Evolutionary conservation across 257 asterid species (phyloP), one percentile per base, ranked within the genome.

Genomic region (Craterostigma plantagineum): DNA sequence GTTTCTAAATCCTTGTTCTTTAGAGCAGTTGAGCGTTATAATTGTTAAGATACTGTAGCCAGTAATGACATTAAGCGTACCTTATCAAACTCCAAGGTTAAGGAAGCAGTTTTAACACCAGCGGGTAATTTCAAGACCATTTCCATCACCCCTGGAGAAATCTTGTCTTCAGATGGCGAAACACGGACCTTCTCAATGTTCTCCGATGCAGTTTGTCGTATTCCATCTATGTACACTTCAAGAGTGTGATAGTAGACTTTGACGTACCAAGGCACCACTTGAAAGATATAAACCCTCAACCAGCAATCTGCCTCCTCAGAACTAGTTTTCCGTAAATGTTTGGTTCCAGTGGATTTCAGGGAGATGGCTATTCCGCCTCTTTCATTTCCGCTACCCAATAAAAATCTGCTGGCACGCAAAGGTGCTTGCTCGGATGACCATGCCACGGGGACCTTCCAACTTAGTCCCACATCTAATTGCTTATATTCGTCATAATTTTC

Each of bases 201-300:
- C 48, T 70, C 63, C 49, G 18, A 43, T 11, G 68, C 54, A 42
- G 87, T 46, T 60, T 72, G 81, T 50, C 56, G 66, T 47, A 63
- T 70, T 52, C 81, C 99, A 59, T 83, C 92, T 36, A 84, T 43
- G 54, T 60, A 77, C 48, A 90, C 54, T 64, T 59, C 61, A 57
- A 90, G 62, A 0, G 95, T 72, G 46, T 90, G 94, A 55, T 83
- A 79, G 55, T 90, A 90, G 55, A 80, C 94, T 71, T 90, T 90
- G 41, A 90, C 94, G 64, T 90, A 90, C 99, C 94, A 90, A 52
- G 96, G 99, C 48, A 90, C 99, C 59, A 83, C 75, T 63, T 90
- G 99, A 65, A 83, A 90, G 50, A 90, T 45, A 51, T 73, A 75
- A 60, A 79, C 78, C 56, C 80, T 63, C 55, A 70, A 45, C 68